Percentiles rank a stretch among this genome's conserved stretches.
Evolutionary conservation across 495 filamentous ascomycete genomes (phyloP).

Genomic region (Parathielavia appendiculata): DNA sequence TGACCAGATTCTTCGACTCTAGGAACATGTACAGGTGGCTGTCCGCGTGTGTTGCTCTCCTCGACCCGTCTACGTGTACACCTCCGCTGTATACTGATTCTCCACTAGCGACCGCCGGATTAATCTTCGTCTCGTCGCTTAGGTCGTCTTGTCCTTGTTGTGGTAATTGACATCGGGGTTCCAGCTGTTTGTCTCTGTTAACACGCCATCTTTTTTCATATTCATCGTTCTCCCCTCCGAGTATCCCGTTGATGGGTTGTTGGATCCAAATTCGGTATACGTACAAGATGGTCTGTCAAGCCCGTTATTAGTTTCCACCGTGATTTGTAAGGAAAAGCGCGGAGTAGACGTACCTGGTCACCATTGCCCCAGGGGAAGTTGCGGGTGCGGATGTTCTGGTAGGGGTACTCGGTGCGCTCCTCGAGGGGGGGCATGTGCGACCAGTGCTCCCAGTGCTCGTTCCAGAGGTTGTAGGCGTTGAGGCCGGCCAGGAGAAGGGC

Average conservation of each 20-base stretch:
- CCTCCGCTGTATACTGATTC: background rate
- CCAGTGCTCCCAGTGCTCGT: conserved; percentile 96
- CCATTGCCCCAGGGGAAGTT: conserved; percentile 90
- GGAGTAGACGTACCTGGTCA: conserved; percentile 76
- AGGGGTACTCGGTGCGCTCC: conserved; percentile 84
- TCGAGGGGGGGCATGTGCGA: conserved; percentile 76
- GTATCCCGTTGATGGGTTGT: too few relatives aligned
- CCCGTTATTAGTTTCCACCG: background rate
- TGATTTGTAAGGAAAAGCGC: background rate
- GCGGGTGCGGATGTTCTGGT: conserved; percentile 87
- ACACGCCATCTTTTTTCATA: background rate
- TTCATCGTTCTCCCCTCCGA: background rate
- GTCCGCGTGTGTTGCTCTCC: conserved; percentile 2
- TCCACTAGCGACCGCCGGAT: background rate
- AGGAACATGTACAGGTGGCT: conserved; percentile 26
- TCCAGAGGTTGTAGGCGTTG: conserved; percentile 87
- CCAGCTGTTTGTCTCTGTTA: conserved; percentile 60
- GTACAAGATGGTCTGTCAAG: conserved; percentile 42
- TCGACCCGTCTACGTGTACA: conserved; percentile 5
- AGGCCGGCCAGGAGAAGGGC: conserved; percentile 59
- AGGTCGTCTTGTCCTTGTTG: conserved; percentile 74
- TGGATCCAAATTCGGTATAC: conserved; percentile 14
- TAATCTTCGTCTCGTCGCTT: conserved; percentile 26
- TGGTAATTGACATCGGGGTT: conserved; percentile 93
- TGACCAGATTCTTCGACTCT: conserved; percentile 13